Evolutionary conservation across 1,284 basidiomycete genomes (phyloP).

Genomic region (Rugosomyces carneus): DNA sequence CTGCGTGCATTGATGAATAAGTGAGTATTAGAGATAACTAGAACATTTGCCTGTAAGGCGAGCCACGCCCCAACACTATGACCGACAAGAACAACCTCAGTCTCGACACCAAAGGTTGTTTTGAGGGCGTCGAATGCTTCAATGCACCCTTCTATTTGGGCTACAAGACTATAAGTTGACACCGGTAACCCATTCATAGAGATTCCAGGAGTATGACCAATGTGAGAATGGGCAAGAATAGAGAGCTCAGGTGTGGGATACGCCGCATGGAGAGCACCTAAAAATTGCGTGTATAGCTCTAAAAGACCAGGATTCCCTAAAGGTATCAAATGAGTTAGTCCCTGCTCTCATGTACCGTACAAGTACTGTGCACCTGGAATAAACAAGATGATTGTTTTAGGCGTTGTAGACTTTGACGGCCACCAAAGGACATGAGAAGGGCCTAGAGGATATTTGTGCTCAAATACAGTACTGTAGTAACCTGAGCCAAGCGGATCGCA

Average conservation of each 20-base stretch:
- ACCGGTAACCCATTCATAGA: conserved; percentile 7
- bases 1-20: too few relatives aligned
- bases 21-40: too few relatives aligned
- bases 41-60: too few relatives aligned
- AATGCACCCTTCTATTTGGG: conserved; percentile 43
- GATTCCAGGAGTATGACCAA: conserved; percentile 44
- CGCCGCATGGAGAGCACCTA: conserved; percentile 38
- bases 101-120: conserved; percentile 26
- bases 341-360: conserved; percentile 36
- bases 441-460: conserved; percentile 30
- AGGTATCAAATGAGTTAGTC: too few relatives aligned
- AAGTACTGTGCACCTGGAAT: conserved; percentile 54
- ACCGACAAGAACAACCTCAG: conserved; percentile 42
- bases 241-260: conserved; percentile 32
- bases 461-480: conserved; percentile 31
- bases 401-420: conserved; percentile 28
- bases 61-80: conserved; percentile 56
- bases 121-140: conserved; percentile 43
- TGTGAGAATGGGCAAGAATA: conserved; percentile 47
- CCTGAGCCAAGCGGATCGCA: conserved; percentile 8
- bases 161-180: conserved; percentile 28
- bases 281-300: conserved; percentile 53
- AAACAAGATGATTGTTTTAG: conserved; percentile 42
- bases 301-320: conserved; percentile 49
- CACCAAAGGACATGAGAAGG: conserved; percentile 50